These are phyloP conservation scores for Coniosporium apollinis DNA, from an alignment of 495 filamentous ascomycete species.

Conservation along the genomic window DNA sequence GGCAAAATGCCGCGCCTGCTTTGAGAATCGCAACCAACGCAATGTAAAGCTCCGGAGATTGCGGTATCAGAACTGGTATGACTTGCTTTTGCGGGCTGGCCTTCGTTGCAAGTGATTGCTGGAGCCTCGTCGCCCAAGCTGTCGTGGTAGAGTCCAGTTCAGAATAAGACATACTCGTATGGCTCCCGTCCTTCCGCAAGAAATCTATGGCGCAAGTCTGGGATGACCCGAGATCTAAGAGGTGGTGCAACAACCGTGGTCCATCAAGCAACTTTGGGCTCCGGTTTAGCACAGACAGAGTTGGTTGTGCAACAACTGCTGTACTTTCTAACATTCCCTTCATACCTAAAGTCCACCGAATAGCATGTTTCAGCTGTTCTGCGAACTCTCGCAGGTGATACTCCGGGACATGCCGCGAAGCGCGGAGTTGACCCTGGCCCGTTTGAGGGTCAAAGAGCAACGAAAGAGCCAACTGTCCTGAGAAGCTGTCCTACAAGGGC, in stretches of 20 bases:
- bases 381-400: background rate
- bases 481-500: too few relatives aligned
- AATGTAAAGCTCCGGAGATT: slow-evolving; percentile 55
- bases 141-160: slow-evolving; percentile 41
- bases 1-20: slow-evolving; percentile 65
- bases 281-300: slow-evolving; percentile 45
- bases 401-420: too few relatives aligned
- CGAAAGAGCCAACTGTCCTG: too few relatives aligned
- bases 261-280: slow-evolving; percentile 36
- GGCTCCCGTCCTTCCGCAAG: slow-evolving; percentile 27
- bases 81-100: slow-evolving; percentile 19
- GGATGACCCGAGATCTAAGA: too few relatives aligned
- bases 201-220: slow-evolving; percentile 41
- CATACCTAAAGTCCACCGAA: background rate
- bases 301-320: slow-evolving; percentile 1
- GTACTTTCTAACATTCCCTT: background rate
- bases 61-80: slow-evolving; percentile 57
- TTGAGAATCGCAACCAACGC: slow-evolving; percentile 56
- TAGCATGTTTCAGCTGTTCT: background rate
- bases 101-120: background rate
- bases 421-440: too few relatives aligned
- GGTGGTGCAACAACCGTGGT: slow-evolving; percentile 47
- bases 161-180: slow-evolving; percentile 35
- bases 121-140: slow-evolving; percentile 20
- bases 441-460: too few relatives aligned